Conservation (phyloP, 1,284 basidiomycete genomes). For the Pterulicium gracile region DNA sequence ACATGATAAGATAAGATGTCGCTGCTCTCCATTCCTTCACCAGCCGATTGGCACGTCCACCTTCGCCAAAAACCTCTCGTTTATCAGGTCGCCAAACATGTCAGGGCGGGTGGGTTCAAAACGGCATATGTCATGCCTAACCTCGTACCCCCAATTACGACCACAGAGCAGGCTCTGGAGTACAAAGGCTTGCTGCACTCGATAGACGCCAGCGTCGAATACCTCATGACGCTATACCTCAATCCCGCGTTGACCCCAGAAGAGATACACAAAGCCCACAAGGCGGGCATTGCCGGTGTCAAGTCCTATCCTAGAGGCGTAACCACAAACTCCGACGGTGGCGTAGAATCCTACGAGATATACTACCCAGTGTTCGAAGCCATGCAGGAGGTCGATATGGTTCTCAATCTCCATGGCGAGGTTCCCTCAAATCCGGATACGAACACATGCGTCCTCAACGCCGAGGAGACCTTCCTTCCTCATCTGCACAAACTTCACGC, state of each 20-base stretch:
- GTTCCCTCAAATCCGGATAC: constrained; percentile 81
- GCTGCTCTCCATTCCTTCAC: constrained; percentile 32
- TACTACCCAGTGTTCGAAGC: constrained; percentile 94
- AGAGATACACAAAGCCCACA: constrained; percentile 82
- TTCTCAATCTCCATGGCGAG: constrained; percentile 96
- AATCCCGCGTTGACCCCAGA: constrained; percentile 84
- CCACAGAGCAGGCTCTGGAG: constrained; percentile 69
- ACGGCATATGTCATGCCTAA: constrained; percentile 99
- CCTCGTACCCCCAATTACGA: constrained; percentile 86
- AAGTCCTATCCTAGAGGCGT: constrained; percentile 98
- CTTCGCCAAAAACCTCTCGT: constrained; percentile 83
- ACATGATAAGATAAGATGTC: no score
- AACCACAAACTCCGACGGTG: constrained; percentile 94
- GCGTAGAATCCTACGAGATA: constrained; percentile 91
- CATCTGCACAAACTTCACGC: constrained; percentile 80
- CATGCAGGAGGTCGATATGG: constrained; percentile 91
- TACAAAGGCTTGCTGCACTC: constrained; percentile 72
- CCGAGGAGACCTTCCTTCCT: constrained; percentile 84
- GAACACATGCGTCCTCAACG: constrained; percentile 92
- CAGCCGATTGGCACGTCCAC: constrained; percentile 96
- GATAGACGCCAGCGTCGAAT: constrained; percentile 75
- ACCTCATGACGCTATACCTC: constrained; percentile 95
- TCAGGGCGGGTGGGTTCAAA: constrained; percentile 80
- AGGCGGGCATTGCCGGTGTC: constrained; percentile 83
- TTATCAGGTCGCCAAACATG: constrained; percentile 84